Evolutionary conservation across 2,329 filamentous ascomycete species (phyloP).

Genomic region (Neurospora crassa): DNA sequence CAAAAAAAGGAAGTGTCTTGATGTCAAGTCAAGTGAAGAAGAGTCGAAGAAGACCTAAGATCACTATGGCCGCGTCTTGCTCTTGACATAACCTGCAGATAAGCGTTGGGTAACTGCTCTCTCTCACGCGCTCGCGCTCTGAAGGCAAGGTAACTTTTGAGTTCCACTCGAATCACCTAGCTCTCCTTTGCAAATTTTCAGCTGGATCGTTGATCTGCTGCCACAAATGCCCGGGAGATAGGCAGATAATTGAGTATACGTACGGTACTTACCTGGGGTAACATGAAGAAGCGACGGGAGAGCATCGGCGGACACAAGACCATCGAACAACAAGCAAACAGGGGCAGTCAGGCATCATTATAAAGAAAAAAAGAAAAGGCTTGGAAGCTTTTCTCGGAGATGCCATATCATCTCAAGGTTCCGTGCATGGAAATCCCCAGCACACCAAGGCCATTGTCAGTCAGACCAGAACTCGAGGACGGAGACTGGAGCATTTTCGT

Average conservation of each 20-base stretch:
- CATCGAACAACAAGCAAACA: background rate
- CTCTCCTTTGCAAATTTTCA: background rate
- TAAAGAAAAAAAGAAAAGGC: background rate
- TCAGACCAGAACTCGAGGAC: background rate
- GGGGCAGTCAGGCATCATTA: background rate
- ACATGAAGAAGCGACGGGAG: background rate
- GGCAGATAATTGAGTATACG: background rate
- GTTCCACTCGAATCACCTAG: background rate
- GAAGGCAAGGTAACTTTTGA: background rate
- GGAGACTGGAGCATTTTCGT: background rate
- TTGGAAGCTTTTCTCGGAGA: background rate
- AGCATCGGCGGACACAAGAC: background rate
- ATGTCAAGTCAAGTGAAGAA: background rate
- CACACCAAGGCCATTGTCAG: background rate
- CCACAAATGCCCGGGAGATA: background rate
- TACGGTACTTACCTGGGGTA: background rate
- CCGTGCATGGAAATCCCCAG: background rate
- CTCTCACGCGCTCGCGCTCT: background rate
- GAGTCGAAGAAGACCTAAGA: background rate
- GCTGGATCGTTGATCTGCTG: background rate
- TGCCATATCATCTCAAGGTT: slow-evolving; percentile 1
- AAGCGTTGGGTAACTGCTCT: background rate
- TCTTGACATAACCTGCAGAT: background rate
- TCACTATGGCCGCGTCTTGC: background rate
- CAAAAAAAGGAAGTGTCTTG: background rate